phyloP scores from a whole-genome alignment of 805 yeast genomes.

The Teunomyces barrocoloradensis region DNA sequence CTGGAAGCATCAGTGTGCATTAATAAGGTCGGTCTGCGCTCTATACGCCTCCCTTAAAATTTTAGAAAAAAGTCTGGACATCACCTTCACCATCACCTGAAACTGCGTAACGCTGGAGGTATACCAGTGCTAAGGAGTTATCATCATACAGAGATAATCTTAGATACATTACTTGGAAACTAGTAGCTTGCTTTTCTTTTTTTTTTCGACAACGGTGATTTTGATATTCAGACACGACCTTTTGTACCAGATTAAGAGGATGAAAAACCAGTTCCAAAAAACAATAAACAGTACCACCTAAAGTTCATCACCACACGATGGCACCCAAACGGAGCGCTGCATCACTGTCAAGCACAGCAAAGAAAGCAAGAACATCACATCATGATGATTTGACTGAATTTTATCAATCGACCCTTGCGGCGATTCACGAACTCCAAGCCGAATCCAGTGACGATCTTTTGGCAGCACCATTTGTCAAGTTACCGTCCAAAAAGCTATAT shows the following conservation, averaged over 20 bases:
- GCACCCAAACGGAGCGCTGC: not conserved
- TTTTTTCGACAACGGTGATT: too few species aligned
- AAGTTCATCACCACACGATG: not conserved
- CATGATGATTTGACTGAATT: conserved; percentile 27
- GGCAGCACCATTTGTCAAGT: conserved; percentile 30
- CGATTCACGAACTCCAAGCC: conserved; percentile 30
- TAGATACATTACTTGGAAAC: too few species aligned
- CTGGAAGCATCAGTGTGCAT: conserved; percentile 51
- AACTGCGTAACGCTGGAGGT: conserved; percentile 22
- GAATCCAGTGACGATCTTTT: conserved; percentile 24
- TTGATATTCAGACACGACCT: too few species aligned
- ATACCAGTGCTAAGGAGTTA: conserved; percentile 20
- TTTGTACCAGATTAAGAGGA: not conserved
- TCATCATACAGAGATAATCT: too few species aligned
- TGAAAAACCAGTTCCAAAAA: not conserved
- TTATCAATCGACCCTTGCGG: conserved; percentile 29
- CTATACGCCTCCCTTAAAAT: too few species aligned
- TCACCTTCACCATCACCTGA: too few species aligned
- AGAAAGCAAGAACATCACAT: conserved; percentile 3
- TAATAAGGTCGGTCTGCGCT: conserved; percentile 32
- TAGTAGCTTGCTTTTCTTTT: too few species aligned
- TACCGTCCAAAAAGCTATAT: conserved; percentile 35
- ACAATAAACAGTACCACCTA: not conserved
- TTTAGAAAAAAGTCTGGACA: too few species aligned
- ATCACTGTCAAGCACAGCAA: not conserved